These are phyloP conservation scores for Mastigamoeba balamuthi DNA, from an alignment of 78 protist species.

Conservation along the genomic window DNA sequence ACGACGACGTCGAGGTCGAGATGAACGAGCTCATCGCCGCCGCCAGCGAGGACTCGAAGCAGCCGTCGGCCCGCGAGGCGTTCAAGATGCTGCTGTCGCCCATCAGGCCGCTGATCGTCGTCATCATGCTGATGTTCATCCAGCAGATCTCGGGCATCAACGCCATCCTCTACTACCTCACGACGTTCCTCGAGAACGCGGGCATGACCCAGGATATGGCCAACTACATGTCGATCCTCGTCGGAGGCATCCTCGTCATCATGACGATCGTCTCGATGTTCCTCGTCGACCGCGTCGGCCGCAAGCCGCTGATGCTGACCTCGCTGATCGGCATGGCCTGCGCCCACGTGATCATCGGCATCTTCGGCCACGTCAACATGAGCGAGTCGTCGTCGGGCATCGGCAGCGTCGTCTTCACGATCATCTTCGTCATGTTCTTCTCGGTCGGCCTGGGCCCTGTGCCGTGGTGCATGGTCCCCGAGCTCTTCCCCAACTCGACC, in stretches of 20 bases:
- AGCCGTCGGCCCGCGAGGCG: too few relatives aligned
- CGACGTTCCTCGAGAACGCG: neutral
- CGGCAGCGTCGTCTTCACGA: neutral
- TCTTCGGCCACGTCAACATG: too few relatives aligned
- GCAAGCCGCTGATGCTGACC: neutral
- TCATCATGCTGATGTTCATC: too few relatives aligned
- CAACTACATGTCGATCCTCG: neutral
- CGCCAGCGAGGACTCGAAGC: too few relatives aligned
- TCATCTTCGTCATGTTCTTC: neutral
- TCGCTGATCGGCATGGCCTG: neutral
- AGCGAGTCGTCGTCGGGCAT: neutral
- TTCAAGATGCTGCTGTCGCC: too few relatives aligned
- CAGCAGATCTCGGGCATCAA: neutral
- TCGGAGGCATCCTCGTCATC: neutral
- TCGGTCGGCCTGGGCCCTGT: neutral
- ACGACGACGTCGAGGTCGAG: too few relatives aligned
- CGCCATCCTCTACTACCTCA: neutral
- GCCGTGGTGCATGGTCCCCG: neutral
- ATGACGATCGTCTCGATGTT: neutral
- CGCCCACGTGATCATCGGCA: neutral
- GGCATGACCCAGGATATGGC: neutral
- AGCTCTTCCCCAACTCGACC: neutral
- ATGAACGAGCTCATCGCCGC: too few relatives aligned
- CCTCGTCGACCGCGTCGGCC: neutral
- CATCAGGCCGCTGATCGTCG: too few relatives aligned